phyloP scores from a whole-genome alignment of 2,329 filamentous ascomycete species.

The Gaeumannomyces sp. region DNA sequence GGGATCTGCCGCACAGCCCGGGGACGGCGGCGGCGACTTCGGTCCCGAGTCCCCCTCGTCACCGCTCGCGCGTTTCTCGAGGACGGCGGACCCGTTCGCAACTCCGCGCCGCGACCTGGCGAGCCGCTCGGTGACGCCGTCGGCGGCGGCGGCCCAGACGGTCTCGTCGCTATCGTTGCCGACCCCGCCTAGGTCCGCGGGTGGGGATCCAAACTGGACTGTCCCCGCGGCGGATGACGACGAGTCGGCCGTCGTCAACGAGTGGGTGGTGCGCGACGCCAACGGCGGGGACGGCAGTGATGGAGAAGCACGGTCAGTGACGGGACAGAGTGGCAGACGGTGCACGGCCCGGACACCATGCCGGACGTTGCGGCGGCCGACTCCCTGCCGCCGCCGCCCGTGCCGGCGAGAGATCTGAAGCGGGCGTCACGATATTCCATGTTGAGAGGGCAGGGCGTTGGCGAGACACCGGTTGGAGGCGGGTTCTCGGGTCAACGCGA shows the following conservation, averaged over 20 bases:
- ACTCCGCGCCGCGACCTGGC: constrained; percentile 29
- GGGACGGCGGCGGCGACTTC: constrained; percentile 7
- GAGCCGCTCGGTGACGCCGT: constrained; percentile 24
- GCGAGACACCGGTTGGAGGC: too few relatives aligned
- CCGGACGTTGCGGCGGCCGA: not conserved
- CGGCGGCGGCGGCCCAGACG: constrained; percentile 9
- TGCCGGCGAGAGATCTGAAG: not conserved
- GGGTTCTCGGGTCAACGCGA: not conserved
- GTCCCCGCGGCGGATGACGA: not conserved
- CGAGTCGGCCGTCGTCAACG: constrained; percentile 8
- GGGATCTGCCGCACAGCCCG: not conserved
- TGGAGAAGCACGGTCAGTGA: not conserved
- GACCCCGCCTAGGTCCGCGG: constrained; percentile 3
- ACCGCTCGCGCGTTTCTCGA: not conserved
- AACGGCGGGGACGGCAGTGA: not conserved
- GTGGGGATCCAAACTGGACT: constrained; percentile 9
- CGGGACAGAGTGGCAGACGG: not conserved
- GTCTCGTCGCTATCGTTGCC: not conserved
- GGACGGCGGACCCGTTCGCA: constrained; percentile 19
- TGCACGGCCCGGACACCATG: not conserved
- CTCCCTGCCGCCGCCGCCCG: not conserved
- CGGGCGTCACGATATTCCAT: constrained; percentile 1
- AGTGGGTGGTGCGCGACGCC: constrained; percentile 5
- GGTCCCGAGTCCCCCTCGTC: constrained; percentile 7
- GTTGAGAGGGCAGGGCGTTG: not conserved